These are phyloP conservation scores for Pseudocercospora macadamiae DNA, from an alignment of 2,329 filamentous ascomycete genomes.

Conservation along the genomic window DNA sequence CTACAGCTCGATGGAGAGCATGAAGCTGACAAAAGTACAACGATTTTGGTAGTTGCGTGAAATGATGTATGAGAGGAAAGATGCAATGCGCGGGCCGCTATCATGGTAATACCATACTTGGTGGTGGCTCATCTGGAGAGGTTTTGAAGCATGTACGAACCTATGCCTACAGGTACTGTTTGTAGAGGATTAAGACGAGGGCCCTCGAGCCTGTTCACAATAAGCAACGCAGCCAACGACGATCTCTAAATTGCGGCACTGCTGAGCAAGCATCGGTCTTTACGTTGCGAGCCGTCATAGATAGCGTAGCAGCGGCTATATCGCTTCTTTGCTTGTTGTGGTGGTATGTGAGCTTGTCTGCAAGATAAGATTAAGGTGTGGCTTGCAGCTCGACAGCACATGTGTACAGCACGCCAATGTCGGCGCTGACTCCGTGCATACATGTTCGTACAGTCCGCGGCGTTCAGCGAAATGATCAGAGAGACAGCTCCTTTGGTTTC, in stretches of 20 bases:
- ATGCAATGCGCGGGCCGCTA: slow-evolving; percentile 3
- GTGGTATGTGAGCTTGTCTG: neutral
- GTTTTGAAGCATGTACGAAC: slow-evolving; percentile 1
- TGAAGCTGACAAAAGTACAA: slow-evolving; percentile 5
- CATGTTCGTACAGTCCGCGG: neutral
- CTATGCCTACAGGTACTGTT: neutral
- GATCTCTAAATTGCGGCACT: too few species aligned
- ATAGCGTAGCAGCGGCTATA: neutral
- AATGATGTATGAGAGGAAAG: neutral
- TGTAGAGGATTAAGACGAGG: neutral
- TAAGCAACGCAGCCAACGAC: too few species aligned
- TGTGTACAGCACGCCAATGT: neutral
- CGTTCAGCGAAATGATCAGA: too few species aligned
- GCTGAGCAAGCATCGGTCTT: too few species aligned
- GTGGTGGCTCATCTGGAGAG: too few species aligned
- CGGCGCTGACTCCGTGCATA: slow-evolving; percentile 3
- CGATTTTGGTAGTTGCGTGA: neutral
- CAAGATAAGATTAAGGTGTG: neutral
- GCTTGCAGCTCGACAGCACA: neutral
- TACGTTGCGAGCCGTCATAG: neutral
- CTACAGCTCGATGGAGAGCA: slow-evolving; percentile 25
- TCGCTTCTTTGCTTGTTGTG: neutral
- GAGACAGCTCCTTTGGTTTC: too few species aligned
- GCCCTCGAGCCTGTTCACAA: too few species aligned
- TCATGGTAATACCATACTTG: neutral